Evolutionary conservation across 2,329 filamentous ascomycete species (phyloP).

Genomic region (Ophioceras dolichostomum): DNA sequence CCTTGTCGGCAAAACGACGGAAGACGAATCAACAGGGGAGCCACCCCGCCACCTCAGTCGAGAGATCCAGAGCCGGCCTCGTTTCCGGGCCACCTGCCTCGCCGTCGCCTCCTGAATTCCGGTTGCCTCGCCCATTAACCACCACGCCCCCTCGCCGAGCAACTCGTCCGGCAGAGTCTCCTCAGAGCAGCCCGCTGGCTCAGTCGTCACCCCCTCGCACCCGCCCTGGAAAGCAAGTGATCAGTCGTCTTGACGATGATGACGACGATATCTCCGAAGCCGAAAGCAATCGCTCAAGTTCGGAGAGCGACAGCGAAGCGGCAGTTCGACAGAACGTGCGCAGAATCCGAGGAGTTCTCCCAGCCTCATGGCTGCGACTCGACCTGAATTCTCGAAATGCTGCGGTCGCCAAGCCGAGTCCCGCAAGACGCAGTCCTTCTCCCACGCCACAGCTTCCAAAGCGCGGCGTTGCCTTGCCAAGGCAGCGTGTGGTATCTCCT

Average conservation of each 20-base stretch:
- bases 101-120: too few species aligned
- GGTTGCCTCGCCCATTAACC: too few species aligned
- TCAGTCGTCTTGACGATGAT: not conserved
- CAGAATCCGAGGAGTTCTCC: conserved; percentile 47
- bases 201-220: too few species aligned
- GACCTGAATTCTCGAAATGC: conserved; percentile 35
- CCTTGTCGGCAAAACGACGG: conserved; percentile 13
- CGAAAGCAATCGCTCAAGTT: not conserved
- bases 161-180: not conserved
- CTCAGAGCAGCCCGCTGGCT: too few species aligned
- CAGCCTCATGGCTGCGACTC: conserved; percentile 54
- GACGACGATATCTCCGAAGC: too few species aligned
- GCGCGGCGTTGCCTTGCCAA: conserved; percentile 38
- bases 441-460: conserved; percentile 22
- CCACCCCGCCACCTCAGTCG: too few species aligned
- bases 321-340: conserved; percentile 25
- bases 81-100: too few species aligned
- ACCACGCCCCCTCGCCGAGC: too few species aligned
- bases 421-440: conserved; percentile 17
- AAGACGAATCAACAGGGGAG: too few species aligned
- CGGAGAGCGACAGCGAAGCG: conserved; percentile 23
- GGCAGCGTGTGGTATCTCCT: too few species aligned
- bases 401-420: conserved; percentile 16
- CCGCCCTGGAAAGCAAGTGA: not conserved
- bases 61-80: too few species aligned